These are phyloP conservation scores for Pueraria montana DNA, from an alignment of 306 rosid species.

Conservation along the genomic window DNA sequence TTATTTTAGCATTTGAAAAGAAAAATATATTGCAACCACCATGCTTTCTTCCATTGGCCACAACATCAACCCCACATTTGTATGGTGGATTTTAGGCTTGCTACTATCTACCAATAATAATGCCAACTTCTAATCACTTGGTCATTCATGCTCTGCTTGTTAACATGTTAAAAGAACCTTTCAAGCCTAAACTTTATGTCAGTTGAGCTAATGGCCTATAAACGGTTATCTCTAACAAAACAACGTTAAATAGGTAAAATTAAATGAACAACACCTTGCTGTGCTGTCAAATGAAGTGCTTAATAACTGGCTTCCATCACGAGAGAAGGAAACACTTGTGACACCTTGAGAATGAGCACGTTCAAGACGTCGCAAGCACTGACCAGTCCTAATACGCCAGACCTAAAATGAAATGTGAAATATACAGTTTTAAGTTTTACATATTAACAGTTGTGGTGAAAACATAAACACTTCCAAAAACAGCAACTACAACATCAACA, in stretches of 20 bases:
- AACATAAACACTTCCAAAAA: constrained; percentile 25
- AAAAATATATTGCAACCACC: background rate
- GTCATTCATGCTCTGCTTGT: constrained; percentile 28
- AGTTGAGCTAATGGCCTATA: constrained; percentile 8
- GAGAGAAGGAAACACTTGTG: constrained; percentile 92
- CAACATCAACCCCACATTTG: background rate
- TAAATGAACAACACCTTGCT: constrained; percentile 70
- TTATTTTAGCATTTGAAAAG: background rate
- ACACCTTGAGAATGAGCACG: constrained; percentile 97
- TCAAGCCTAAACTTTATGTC: background rate
- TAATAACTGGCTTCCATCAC: constrained; percentile 97
- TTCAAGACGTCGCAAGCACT: constrained; percentile 99
- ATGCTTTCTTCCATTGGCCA: background rate
- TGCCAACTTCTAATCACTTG: constrained; percentile 10
- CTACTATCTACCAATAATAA: constrained; percentile 10
- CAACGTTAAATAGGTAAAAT: constrained; percentile 5
- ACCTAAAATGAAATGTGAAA: constrained; percentile 63
- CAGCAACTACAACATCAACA: constrained; percentile 1
- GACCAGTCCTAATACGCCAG: constrained; percentile 98
- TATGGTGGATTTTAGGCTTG: background rate
- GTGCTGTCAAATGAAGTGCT: constrained; percentile 98
- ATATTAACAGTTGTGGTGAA: constrained; percentile 12
- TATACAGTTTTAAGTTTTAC: constrained; percentile 9
- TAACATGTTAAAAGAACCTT: constrained; percentile 22
- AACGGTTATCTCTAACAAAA: constrained; percentile 17